These are phyloP conservation scores for Metarhizium anisopliae DNA, from an alignment of 2,329 filamentous ascomycete species.

Conservation along the genomic window DNA sequence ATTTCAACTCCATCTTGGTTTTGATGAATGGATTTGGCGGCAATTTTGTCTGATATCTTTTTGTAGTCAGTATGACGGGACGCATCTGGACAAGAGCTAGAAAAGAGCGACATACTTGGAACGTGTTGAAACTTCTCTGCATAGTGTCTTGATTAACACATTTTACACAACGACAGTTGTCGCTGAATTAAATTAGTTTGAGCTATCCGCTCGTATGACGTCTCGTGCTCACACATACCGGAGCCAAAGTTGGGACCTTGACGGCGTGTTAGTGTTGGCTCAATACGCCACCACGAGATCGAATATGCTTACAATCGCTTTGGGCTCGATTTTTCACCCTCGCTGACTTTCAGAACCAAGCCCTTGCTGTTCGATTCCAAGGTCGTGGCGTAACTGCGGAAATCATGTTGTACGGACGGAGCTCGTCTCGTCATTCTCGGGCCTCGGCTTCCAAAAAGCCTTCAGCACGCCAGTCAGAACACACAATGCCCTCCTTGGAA, in stretches of 20 bases:
- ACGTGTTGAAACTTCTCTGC: constrained; percentile 33
- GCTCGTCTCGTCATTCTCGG: constrained; percentile 1
- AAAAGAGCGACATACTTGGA: constrained; percentile 19
- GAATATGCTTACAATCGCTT: constrained; percentile 7
- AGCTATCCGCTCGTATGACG: not conserved
- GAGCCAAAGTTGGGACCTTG: constrained; percentile 13
- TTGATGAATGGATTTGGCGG: constrained; percentile 17
- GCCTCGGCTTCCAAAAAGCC: constrained; percentile 3
- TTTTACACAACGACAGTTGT: constrained; percentile 32
- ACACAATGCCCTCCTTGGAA: not conserved
- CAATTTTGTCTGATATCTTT: constrained; percentile 24
- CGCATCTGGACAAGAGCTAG: not conserved
- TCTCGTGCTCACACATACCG: constrained; percentile 9
- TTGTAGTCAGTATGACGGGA: not conserved
- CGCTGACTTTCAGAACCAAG: constrained; percentile 5
- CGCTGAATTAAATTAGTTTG: constrained; percentile 16
- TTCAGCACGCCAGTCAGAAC: not conserved
- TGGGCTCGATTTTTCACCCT: not conserved
- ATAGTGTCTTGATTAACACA: constrained; percentile 34
- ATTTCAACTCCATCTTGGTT: constrained; percentile 22
- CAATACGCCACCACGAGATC: not conserved
- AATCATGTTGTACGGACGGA: not conserved
- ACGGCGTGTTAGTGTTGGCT: not conserved
- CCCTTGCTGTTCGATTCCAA: constrained; percentile 5
- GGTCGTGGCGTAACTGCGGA: constrained; percentile 9